phyloP scores from a whole-genome alignment of 2,329 filamentous ascomycete species.

The Exophiala phaeomuriformis region DNA sequence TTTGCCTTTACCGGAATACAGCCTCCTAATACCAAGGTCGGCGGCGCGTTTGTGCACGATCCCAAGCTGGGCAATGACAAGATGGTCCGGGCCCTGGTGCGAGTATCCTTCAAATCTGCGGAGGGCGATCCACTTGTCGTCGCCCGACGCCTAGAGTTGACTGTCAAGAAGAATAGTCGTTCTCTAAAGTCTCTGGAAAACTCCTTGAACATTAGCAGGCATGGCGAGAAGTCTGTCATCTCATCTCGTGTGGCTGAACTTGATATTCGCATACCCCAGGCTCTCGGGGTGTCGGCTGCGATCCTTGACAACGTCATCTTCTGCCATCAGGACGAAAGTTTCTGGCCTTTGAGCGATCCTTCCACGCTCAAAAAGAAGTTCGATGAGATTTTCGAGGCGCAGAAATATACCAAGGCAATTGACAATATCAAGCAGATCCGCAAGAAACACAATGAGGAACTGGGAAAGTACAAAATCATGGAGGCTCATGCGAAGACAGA shows the following conservation, averaged over 20 bases:
- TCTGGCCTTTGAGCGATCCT: constrained; percentile 94
- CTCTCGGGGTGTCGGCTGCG: constrained; percentile 81
- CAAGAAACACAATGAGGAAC: constrained; percentile 72
- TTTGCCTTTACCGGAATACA: constrained; percentile 94
- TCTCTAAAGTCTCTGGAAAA: constrained; percentile 80
- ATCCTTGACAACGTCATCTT: constrained; percentile 95
- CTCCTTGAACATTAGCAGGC: constrained; percentile 61
- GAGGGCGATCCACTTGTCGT: constrained; percentile 73
- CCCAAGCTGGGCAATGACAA: constrained; percentile 82
- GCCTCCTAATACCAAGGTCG: constrained; percentile 74
- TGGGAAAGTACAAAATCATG: constrained; percentile 64
- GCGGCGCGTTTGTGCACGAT: constrained; percentile 92
- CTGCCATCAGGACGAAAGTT: constrained; percentile 94
- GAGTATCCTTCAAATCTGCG: constrained; percentile 75
- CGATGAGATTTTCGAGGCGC: constrained; percentile 94
- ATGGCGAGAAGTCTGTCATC: constrained; percentile 70
- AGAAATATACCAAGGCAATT: constrained; percentile 95
- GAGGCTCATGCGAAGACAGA: constrained; percentile 72
- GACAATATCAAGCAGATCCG: constrained; percentile 83
- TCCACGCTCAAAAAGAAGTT: constrained; percentile 82
- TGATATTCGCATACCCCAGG: constrained; percentile 73
- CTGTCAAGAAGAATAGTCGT: constrained; percentile 70
- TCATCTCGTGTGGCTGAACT: constrained; percentile 77
- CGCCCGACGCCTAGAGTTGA: constrained; percentile 76
- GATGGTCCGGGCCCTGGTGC: constrained; percentile 84